Evolutionary conservation across 2,329 filamentous ascomycete species (phyloP).

Genomic region (Aspergillus amoenus): DNA sequence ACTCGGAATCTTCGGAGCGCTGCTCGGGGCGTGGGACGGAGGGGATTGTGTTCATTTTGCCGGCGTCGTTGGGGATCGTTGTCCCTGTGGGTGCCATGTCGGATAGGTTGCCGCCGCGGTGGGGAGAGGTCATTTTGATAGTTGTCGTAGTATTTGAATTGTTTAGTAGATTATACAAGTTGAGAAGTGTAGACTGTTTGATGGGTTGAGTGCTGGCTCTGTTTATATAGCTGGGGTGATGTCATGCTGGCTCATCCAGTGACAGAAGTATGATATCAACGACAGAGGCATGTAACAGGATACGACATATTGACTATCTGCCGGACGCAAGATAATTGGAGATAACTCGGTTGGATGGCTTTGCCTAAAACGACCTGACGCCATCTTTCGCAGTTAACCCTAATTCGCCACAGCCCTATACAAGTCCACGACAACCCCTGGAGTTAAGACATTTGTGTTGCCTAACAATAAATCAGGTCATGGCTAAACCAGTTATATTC

Average conservation of each 20-base stretch:
- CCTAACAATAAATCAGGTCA: too few species aligned
- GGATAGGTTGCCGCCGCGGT: conserved; percentile 39
- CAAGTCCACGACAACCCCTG: not conserved
- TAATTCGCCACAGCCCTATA: not conserved
- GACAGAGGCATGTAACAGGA: not conserved
- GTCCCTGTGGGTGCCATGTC: conserved; percentile 42
- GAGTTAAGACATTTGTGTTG: too few species aligned
- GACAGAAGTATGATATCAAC: not conserved
- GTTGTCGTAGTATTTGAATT: not conserved
- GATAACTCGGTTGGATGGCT: not conserved
- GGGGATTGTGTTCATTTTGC: conserved; percentile 45
- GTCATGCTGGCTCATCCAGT: not conserved
- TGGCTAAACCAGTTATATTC: too few species aligned
- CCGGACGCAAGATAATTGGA: not conserved
- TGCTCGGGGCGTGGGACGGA: conserved; percentile 52
- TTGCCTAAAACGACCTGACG: not conserved
- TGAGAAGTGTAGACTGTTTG: not conserved
- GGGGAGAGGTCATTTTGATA: conserved; percentile 16
- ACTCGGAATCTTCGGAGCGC: conserved; percentile 30
- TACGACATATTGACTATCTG: too few species aligned
- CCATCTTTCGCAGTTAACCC: not conserved
- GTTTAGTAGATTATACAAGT: too few species aligned
- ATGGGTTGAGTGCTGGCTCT: not conserved
- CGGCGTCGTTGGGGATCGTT: conserved; percentile 48
- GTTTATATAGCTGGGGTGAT: not conserved